phyloP scores from a whole-genome alignment of 495 filamentous ascomycete genomes.

The Talaromyces thailandensis region DNA sequence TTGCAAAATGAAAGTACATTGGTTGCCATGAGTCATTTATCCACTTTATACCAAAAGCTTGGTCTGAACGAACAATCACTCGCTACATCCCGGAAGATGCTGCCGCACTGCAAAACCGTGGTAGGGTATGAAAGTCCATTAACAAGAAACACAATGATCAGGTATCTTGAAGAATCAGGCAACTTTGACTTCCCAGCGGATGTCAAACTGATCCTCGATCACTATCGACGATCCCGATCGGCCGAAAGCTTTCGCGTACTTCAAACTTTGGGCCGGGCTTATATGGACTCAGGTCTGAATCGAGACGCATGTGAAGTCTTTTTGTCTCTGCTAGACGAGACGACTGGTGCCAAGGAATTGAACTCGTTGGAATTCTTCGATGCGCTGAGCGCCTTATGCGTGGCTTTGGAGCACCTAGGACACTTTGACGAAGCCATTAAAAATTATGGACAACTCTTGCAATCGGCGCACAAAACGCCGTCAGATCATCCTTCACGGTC shows the following conservation, averaged over 20 bases:
- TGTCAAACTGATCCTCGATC: conserved; percentile 17
- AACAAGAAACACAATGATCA: conserved; percentile 17
- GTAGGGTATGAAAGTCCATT: conserved; percentile 17
- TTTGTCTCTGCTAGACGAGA: conserved; percentile 19
- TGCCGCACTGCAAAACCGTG: conserved; percentile 20
- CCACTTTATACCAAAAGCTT: conserved; percentile 20
- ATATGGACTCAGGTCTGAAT: conserved; percentile 21
- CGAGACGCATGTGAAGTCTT: conserved; percentile 21
- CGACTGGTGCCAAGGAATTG: conserved; percentile 13
- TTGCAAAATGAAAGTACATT: conserved; percentile 20
- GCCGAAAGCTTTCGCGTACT: conserved; percentile 20
- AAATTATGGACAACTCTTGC: conserved; percentile 19
- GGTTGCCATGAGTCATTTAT: conserved; percentile 21
- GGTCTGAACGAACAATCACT: conserved; percentile 20
- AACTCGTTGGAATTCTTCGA: conserved; percentile 20
- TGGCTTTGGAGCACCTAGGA: conserved; percentile 20
- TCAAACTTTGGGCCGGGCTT: conserved; percentile 18
- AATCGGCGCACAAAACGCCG: conserved; percentile 16
- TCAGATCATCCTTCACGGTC: conserved; percentile 16
- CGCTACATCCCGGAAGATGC: conserved; percentile 13
- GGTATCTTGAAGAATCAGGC: conserved; percentile 19
- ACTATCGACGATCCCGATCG: conserved; percentile 17
- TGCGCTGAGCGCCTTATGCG: conserved; percentile 21
- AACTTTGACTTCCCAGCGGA: conserved; percentile 24
- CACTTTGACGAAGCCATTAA: conserved; percentile 20